Evolutionary conservation across 352 stramenopile genomes (phyloP).

Genomic region (Elongisporangium undulatum): DNA sequence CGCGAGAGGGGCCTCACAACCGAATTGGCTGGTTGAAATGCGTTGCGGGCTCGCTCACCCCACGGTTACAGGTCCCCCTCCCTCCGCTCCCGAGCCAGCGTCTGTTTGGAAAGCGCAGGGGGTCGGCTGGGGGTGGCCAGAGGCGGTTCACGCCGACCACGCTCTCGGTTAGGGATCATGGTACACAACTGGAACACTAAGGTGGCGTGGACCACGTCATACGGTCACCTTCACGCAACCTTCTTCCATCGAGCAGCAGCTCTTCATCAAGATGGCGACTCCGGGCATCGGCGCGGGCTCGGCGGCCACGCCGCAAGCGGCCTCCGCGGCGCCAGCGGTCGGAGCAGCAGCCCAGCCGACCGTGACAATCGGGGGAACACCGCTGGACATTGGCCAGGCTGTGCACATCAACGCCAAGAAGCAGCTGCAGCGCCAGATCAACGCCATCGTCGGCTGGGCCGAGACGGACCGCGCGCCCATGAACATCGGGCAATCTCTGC

Average conservation of each 20-base stretch:
- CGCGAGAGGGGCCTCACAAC: conserved; percentile 10
- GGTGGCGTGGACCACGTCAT: background rate
- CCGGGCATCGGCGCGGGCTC: background rate
- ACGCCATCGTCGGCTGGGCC: conserved; percentile 75
- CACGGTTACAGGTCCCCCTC: conserved; percentile 4
- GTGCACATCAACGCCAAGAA: conserved; percentile 73
- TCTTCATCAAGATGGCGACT: background rate
- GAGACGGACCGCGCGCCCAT: conserved; percentile 73
- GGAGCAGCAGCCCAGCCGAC: background rate
- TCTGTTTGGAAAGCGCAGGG: background rate
- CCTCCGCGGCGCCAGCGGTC: background rate
- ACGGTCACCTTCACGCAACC: background rate
- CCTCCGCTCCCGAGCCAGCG: background rate
- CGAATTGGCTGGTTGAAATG: conserved; percentile 82
- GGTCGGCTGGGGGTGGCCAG: background rate
- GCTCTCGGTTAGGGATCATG: background rate
- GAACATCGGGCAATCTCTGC: conserved; percentile 63
- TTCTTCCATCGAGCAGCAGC: background rate
- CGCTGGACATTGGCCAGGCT: conserved; percentile 56
- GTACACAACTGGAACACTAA: background rate
- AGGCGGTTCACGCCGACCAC: background rate
- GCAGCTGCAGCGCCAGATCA: conserved; percentile 79
- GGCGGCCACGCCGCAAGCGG: background rate
- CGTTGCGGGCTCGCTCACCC: conserved; percentile 41
- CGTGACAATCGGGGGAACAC: conserved; percentile 32